phyloP scores from a whole-genome alignment of 2,329 filamentous ascomycete genomes.

The Zasmidium citrigriseum region DNA sequence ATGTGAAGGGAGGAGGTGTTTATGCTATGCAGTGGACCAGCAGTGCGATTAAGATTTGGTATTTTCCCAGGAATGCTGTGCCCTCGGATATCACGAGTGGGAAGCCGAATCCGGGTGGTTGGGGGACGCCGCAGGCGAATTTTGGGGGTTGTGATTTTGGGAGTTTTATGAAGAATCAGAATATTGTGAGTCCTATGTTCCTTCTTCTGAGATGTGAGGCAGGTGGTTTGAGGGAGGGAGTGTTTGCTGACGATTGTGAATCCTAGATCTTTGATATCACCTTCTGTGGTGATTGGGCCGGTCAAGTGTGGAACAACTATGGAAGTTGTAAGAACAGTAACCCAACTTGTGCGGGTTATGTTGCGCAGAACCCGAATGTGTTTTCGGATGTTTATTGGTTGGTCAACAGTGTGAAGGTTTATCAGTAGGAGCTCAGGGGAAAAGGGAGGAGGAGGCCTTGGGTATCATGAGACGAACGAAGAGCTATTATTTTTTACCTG shows the following conservation, averaged over 20 bases:
- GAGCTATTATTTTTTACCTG: too few species aligned
- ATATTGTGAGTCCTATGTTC: constrained; percentile 37
- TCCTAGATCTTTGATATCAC: constrained; percentile 63
- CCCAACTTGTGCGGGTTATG: constrained; percentile 32
- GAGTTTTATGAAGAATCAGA: constrained; percentile 33
- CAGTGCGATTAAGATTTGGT: constrained; percentile 32
- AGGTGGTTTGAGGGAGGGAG: background rate
- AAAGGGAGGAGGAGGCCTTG: too few species aligned
- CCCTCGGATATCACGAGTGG: constrained; percentile 44
- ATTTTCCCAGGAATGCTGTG: constrained; percentile 36
- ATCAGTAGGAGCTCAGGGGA: too few species aligned
- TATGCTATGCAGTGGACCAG: constrained; percentile 36
- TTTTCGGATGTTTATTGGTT: constrained; percentile 42
- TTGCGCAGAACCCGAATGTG: constrained; percentile 33
- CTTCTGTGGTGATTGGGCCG: constrained; percentile 42
- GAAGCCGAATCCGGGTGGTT: constrained; percentile 60
- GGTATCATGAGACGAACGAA: too few species aligned
- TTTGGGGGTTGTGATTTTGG: constrained; percentile 50
- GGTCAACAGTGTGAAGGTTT: constrained; percentile 41
- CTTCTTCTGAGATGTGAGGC: background rate
- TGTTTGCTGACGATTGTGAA: background rate
- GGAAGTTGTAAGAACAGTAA: constrained; percentile 32
- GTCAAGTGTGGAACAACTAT: constrained; percentile 31
- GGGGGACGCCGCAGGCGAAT: constrained; percentile 64
- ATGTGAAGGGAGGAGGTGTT: constrained; percentile 46